Evolutionary conservation across 257 asterid genomes (phyloP).

Genomic region (Paraleonurus japonicus): DNA sequence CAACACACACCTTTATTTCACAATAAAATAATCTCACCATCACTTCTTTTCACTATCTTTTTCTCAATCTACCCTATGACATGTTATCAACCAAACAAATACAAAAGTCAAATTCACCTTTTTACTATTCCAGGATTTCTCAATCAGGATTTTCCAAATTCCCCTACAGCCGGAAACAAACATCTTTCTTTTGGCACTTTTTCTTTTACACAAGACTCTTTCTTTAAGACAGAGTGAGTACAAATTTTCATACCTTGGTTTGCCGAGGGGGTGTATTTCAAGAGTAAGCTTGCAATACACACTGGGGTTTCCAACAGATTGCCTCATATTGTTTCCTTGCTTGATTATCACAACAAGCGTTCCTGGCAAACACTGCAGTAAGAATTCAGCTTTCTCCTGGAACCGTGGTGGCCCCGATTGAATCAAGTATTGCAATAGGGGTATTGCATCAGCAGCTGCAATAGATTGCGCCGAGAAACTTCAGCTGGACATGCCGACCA

Average conservation of each 20-base stretch:
- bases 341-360: slow-evolving; percentile 85
- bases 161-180: too few relatives aligned
- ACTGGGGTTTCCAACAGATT: slow-evolving; percentile 94
- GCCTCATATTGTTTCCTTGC: slow-evolving; percentile 94
- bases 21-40: too few relatives aligned
- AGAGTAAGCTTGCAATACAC: slow-evolving; percentile 94
- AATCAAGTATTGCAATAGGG: slow-evolving; percentile 85
- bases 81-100: too few relatives aligned
- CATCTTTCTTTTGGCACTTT: too few relatives aligned
- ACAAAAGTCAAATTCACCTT: too few relatives aligned
- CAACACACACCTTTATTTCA: too few relatives aligned
- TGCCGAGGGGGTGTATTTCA: slow-evolving; percentile 79
- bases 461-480: slow-evolving; percentile 96
- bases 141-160: too few relatives aligned
- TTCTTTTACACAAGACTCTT: neutral
- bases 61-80: too few relatives aligned
- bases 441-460: slow-evolving; percentile 96
- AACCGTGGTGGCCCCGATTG: slow-evolving; percentile 97
- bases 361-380: slow-evolving; percentile 93
- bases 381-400: slow-evolving; percentile 92
- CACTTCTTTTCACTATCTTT: too few relatives aligned
- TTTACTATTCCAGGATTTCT: too few relatives aligned
- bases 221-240: neutral
- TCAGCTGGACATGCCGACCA: slow-evolving; percentile 99
- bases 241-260: slow-evolving; percentile 61